Conservation (phyloP, 192 early-diverging fungal species). For the Dissophora globulifera region DNA sequence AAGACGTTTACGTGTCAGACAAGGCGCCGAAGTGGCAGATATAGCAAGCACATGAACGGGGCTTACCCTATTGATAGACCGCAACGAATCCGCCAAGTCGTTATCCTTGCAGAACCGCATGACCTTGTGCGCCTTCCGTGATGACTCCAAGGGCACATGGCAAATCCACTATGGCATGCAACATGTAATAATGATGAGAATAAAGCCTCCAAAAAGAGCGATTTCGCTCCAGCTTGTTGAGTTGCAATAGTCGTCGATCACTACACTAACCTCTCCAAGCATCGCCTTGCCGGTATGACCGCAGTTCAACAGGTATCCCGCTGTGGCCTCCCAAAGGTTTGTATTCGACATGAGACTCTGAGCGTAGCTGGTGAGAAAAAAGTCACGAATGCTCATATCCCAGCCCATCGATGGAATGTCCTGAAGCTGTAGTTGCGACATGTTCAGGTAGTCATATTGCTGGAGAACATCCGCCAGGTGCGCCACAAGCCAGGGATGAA, state of each 20-base stretch:
- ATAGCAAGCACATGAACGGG: neutral
- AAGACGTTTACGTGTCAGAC: too few relatives aligned
- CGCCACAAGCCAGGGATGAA: slow-evolving; percentile 68
- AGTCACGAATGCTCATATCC: slow-evolving; percentile 53
- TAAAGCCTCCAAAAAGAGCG: too few relatives aligned
- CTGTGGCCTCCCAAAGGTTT: slow-evolving; percentile 46
- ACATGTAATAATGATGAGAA: too few relatives aligned
- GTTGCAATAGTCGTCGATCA: too few relatives aligned
- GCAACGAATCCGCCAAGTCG: slow-evolving; percentile 36
- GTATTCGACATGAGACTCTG: slow-evolving; percentile 44
- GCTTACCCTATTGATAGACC: slow-evolving; percentile 58
- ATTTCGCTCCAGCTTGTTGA: too few relatives aligned
- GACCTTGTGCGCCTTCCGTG: slow-evolving; percentile 62
- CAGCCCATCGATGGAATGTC: slow-evolving; percentile 14
- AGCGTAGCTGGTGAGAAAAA: slow-evolving; percentile 51
- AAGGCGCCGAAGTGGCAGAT: too few relatives aligned
- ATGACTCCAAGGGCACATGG: slow-evolving; percentile 66
- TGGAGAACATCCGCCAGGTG: slow-evolving; percentile 64
- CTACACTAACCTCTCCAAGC: slow-evolving; percentile 32
- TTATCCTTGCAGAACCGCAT: slow-evolving; percentile 61
- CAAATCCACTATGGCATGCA: slow-evolving; percentile 49
- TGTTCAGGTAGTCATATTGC: slow-evolving; percentile 58
- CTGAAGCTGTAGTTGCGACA: slow-evolving; percentile 52
- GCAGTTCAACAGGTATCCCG: slow-evolving; percentile 36
- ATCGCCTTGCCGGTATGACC: slow-evolving; percentile 27